These are phyloP conservation scores for Polymyxa betae DNA, from an alignment of 208 protist genomes.

Conservation along the genomic window DNA sequence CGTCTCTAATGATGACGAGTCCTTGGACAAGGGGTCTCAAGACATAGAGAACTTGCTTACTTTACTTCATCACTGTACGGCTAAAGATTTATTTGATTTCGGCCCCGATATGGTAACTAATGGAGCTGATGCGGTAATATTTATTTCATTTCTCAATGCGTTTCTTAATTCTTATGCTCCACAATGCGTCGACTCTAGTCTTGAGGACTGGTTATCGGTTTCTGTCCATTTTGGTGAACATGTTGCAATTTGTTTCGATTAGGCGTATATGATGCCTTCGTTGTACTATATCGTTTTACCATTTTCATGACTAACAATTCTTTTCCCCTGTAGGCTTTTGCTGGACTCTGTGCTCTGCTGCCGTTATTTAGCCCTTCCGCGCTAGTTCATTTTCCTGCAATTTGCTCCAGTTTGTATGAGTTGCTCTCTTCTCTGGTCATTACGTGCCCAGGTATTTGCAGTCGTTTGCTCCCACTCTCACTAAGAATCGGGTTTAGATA, in stretches of 20 bases:
- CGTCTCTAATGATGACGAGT: no score
- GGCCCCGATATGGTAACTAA: not conserved
- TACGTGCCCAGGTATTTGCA: not conserved
- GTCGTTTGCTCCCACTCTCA: not conserved
- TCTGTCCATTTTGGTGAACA: no score
- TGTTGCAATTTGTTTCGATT: no score
- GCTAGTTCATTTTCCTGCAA: not conserved
- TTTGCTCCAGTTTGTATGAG: not conserved
- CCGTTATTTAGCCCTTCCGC: not conserved
- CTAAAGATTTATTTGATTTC: not conserved
- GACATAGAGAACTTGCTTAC: not conserved
- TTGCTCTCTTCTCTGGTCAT: not conserved
- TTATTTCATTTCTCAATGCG: not conserved
- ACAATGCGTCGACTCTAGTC: no score
- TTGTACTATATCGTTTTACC: no score
- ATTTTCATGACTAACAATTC: no score
- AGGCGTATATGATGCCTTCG: no score
- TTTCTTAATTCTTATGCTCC: not conserved
- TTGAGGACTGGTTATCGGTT: no score
- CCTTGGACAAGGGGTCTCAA: no score
- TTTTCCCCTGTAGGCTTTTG: not conserved
- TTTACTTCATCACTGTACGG: not conserved
- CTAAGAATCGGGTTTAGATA: not conserved
- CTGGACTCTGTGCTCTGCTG: not conserved
- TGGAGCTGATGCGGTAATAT: not conserved